phyloP scores from a whole-genome alignment of 306 rosid genomes.

The Glycine latifolia region DNA sequence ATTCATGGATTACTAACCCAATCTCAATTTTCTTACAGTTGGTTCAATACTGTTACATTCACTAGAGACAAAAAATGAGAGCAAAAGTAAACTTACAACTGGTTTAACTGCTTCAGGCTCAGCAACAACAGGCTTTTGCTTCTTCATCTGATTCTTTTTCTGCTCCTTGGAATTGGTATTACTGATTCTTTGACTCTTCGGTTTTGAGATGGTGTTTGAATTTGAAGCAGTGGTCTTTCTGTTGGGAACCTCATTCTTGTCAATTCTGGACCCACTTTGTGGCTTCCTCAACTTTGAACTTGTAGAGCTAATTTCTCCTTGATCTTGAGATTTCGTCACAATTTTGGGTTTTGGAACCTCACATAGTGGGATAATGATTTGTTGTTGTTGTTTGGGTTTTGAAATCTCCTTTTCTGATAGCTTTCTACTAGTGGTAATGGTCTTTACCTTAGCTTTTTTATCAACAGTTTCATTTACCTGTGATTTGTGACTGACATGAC shows the following conservation, averaged over 20 bases:
- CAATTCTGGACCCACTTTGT: conserved; percentile 52
- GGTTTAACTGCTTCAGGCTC: conserved; percentile 55
- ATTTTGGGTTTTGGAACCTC: conserved; percentile 51
- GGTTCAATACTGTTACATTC: conserved; percentile 5
- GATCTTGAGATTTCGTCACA: conserved; percentile 63
- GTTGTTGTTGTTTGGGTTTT: conserved; percentile 43
- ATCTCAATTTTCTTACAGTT: conserved; percentile 18
- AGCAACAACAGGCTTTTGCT: conserved; percentile 51
- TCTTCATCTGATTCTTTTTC: conserved; percentile 61
- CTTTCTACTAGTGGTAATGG: conserved; percentile 48
- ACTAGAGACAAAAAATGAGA: neutral
- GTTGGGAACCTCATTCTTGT: conserved; percentile 48
- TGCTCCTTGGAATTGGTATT: conserved; percentile 47
- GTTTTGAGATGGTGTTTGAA: conserved; percentile 48
- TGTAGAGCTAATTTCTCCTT: conserved; percentile 52
- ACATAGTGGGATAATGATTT: neutral
- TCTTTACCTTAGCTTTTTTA: conserved; percentile 52
- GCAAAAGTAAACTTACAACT: conserved; percentile 53
- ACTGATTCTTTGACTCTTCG: conserved; percentile 37
- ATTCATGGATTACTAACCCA: conserved; percentile 17
- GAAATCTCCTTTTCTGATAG: conserved; percentile 54
- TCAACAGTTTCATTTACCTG: conserved; percentile 58
- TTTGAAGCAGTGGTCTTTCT: conserved; percentile 48
- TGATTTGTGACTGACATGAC: conserved; percentile 49
- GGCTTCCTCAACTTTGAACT: conserved; percentile 59